phyloP scores from a whole-genome alignment of 352 stramenopile genomes.

The Globisporangium spinosum region DNA sequence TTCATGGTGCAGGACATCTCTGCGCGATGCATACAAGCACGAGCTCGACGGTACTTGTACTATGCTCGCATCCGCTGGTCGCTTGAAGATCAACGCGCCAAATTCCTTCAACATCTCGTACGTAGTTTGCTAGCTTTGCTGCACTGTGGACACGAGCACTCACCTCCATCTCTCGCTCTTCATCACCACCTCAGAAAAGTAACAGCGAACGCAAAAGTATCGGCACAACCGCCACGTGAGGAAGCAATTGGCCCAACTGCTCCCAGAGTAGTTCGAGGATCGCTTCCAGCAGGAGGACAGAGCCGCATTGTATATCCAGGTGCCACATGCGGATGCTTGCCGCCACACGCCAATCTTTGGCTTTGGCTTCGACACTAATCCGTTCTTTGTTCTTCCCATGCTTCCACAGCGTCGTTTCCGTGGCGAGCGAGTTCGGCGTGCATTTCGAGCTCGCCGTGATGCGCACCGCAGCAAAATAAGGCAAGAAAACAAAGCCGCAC shows the following conservation, averaged over 20 bases:
- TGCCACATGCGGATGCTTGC: constrained; percentile 5
- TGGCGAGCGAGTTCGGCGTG: constrained; percentile 30
- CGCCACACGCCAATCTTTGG: background rate
- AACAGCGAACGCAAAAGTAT: constrained; percentile 62
- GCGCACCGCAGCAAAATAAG: constrained; percentile 13
- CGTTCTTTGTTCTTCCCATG: background rate
- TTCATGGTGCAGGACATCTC: constrained; percentile 63
- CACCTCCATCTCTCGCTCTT: background rate
- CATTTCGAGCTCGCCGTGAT: constrained; percentile 24
- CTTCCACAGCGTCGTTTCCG: constrained; percentile 39
- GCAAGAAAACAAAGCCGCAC: constrained; percentile 20
- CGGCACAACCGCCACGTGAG: constrained; percentile 57
- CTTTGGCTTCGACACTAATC: background rate
- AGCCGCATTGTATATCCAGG: constrained; percentile 36
- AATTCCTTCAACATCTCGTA: constrained; percentile 42
- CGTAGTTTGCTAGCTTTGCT: constrained; percentile 4
- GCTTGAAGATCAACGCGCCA: constrained; percentile 27
- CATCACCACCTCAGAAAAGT: constrained; percentile 23
- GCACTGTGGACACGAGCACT: background rate
- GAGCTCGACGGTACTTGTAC: constrained; percentile 35
- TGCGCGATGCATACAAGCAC: constrained; percentile 41
- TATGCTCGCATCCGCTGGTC: constrained; percentile 44
- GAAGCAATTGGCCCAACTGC: constrained; percentile 35
- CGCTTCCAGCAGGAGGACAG: constrained; percentile 44
- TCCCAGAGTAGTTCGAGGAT: constrained; percentile 40